Conservation (phyloP, 768 basidiomycete genomes). For the Trametes elegans region DNA sequence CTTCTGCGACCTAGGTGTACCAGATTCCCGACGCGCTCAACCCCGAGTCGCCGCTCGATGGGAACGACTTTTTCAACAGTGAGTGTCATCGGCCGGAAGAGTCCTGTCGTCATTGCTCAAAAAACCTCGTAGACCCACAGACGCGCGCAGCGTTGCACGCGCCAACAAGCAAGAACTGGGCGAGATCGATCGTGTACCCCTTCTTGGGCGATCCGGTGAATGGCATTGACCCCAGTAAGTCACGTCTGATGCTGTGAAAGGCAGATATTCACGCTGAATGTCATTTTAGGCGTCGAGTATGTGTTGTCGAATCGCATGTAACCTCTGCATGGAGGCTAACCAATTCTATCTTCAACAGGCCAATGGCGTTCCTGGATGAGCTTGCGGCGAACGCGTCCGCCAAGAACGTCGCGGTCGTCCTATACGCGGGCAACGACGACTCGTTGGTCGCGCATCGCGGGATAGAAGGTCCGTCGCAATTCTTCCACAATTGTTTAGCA, state of each 20-base stretch:
- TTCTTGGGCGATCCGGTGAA: slow-evolving; percentile 24
- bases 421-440: slow-evolving; percentile 72
- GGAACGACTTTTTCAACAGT: slow-evolving; percentile 63
- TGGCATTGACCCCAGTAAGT: slow-evolving; percentile 36
- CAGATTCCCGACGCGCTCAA: slow-evolving; percentile 35
- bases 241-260: background rate
- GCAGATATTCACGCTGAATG: background rate
- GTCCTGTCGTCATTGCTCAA: background rate
- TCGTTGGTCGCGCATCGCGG: slow-evolving; percentile 59
- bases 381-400: slow-evolving; percentile 61
- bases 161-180: slow-evolving; percentile 55
- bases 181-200: slow-evolving; percentile 29
- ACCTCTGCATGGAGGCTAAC: background rate
- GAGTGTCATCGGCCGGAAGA: slow-evolving; percentile 11
- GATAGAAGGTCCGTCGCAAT: slow-evolving; percentile 49
- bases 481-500: background rate
- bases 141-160: slow-evolving; percentile 66
- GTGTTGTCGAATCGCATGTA: slow-evolving; percentile 3
- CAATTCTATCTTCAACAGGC: slow-evolving; percentile 46
- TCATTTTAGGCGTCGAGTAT: slow-evolving; percentile 33
- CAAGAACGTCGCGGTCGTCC: slow-evolving; percentile 46
- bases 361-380: slow-evolving; percentile 61
- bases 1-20: slow-evolving; percentile 24
- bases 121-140: slow-evolving; percentile 41
- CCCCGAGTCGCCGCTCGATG: slow-evolving; percentile 50